A percentile compares a stretch with the other conserved stretches of the same genome.
Evolutionary conservation across 768 basidiomycete genomes (phyloP).

Genomic region (Clathrus columnatus): DNA sequence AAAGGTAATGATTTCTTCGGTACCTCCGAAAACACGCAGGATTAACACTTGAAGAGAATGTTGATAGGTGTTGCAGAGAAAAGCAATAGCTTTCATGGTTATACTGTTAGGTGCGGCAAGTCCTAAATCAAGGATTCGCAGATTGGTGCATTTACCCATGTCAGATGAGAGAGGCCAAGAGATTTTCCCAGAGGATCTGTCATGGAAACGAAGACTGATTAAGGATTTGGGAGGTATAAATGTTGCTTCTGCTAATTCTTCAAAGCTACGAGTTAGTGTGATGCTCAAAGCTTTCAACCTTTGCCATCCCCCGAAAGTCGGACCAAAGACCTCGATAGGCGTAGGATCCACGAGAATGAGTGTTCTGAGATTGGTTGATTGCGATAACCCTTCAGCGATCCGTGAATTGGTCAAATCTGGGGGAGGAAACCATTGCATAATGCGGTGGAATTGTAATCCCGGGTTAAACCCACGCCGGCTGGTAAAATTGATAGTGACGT

Average conservation of each 20-base stretch:
- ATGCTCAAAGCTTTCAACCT: slow-evolving; percentile 8
- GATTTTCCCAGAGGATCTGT: not conserved
- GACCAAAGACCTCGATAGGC: slow-evolving; percentile 14
- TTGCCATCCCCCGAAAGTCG: slow-evolving; percentile 11
- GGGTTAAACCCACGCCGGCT: not conserved
- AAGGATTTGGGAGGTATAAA: slow-evolving; percentile 14
- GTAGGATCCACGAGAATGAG: slow-evolving; percentile 14
- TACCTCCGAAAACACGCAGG: not conserved
- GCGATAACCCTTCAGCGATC: slow-evolving; percentile 13
- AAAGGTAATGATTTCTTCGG: not conserved
- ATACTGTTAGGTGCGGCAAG: not conserved
- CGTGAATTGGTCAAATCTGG: slow-evolving; percentile 10
- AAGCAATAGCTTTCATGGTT: slow-evolving; percentile 10
- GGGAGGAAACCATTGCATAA: slow-evolving; percentile 10
- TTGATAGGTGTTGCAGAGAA: slow-evolving; percentile 13
- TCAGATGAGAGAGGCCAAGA: slow-evolving; percentile 15
- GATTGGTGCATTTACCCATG: slow-evolving; percentile 13
- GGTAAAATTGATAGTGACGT: slow-evolving; percentile 11
- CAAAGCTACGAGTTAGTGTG: slow-evolving; percentile 7
- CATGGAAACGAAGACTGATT: slow-evolving; percentile 8
- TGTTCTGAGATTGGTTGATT: slow-evolving; percentile 11
- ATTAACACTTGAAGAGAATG: slow-evolving; percentile 13
- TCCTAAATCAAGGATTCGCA: slow-evolving; percentile 13
- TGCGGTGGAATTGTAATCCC: not conserved
- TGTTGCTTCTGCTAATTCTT: slow-evolving; percentile 9